Base-by-base conservation (phyloP, 2,329 filamentous ascomycete genomes). In the Tricladium varicosporioides region DNA sequence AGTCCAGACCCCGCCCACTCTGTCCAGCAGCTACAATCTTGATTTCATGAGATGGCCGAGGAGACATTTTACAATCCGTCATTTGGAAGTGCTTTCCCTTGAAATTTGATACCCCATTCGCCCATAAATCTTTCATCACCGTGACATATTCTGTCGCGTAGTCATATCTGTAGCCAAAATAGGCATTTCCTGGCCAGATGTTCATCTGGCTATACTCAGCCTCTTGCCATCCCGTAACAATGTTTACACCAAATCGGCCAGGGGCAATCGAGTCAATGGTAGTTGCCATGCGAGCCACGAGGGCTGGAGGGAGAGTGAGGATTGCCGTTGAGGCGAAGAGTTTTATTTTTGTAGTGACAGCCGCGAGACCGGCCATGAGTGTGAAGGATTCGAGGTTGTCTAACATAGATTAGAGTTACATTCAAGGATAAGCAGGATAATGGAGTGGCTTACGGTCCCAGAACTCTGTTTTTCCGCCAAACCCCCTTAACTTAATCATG, bases 51-150 rank as follows among this genome's bases (percentile, higher is more conserved):
- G 58, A 60, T 42, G 64, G 64, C 19, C 55, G 55, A 5, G 64
- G 64, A 1, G 63, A 68, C 53, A 72, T 64, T 57, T 69, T 71
- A 63, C 70, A 71, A 60, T 72, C 69, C 1, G 67, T 66, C 69
- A 72, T 72, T 13, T 60, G 60, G 61, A 72, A 72, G 50, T 72
- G 63, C 48, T 69, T 67, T 2, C 70, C 69, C 59, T 71, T 68
- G 56, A 72, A 67, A 48, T 71, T 66, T 9, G 66, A 70, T 9
- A 69, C 66, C 4, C 70, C 69, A 14, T 65, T 59, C 5, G 63
- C 57, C 70, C 70, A 72, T 5, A 72, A 65, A 8, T 71, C 68
- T 56, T 70, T 69, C 67, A 72, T 69, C 7, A 71, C 64, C 49
- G 65, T 58, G 5, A 72, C 69, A 53, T 72, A 71, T 51, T 72